Evolutionary conservation across 129 eudicot species (phyloP), one percentile per base, ranked within the genome.

Genomic region (Tagetes patula): DNA sequence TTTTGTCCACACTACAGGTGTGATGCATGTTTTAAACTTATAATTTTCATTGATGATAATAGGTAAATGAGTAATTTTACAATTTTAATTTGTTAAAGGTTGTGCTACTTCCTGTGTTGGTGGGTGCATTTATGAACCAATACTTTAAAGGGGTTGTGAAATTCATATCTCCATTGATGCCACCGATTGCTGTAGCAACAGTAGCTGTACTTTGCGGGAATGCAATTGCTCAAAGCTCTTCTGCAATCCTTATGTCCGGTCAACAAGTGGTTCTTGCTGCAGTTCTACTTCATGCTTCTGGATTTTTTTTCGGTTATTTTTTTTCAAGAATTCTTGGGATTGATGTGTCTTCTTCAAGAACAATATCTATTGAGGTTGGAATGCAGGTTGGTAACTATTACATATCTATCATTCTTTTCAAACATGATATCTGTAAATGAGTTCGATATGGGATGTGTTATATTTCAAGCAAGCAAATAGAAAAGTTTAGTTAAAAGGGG

Each of bases 311-410:
- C 66, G 98, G 98, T 13, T 92, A 92, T 55, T 12, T 74, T 27
- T 81, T 92, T 31, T 67, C 98, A 13, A 84, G 95, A 77, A 6
- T 73, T 70, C 82, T 89, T 63, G 87, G 91, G 70, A 27, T 89
- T 72, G 98, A 92, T 61, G 78, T 75, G 0, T 76, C 95, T 8
- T 92, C 89, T 70, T 82, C 96, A 52, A 83, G 98, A 73, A 92
- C 98, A 42, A 87, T 92, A 9, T 87, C 98, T 5, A 92, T 92
- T 45, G 98, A 92, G 79, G 98, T 92, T 80, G 98, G 98, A 81
- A 92, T 92, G 98, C 96, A 92, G 98, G 98, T 92, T 79, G 9
- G 72, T 47, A 30, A 63, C 34, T 67, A 4, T 75, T 11, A 30
- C 38, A 13, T 33, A 20, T 72, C 14, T 30, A 75, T 65, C 34